Percentiles rank a stretch among this genome's conserved stretches.
Evolutionary conservation across 148 eudicot genomes (phyloP).

Genomic region (Chenopodium album): DNA sequence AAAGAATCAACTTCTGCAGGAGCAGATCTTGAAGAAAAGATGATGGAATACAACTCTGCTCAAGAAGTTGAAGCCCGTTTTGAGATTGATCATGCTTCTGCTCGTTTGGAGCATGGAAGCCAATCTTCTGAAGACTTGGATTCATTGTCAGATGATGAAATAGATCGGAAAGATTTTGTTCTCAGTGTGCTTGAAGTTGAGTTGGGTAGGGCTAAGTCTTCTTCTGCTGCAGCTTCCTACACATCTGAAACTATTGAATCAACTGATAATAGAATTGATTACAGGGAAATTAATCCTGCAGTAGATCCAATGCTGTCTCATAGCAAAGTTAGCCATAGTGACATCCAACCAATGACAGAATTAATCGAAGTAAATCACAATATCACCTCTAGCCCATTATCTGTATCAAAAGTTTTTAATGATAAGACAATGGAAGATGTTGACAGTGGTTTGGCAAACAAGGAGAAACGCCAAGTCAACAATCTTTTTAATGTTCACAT

Average conservation of each 20-base stretch:
- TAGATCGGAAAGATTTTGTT: slow-evolving; percentile 20
- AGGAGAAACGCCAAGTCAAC: slow-evolving; percentile 22
- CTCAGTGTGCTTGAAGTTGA: slow-evolving; percentile 26
- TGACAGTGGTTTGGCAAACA: slow-evolving; percentile 16
- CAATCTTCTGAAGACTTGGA: slow-evolving; percentile 31
- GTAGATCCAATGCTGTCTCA: slow-evolving; percentile 25
- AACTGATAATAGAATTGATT: slow-evolving; percentile 15
- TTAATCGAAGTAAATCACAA: slow-evolving; percentile 21
- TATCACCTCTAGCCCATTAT: slow-evolving; percentile 27
- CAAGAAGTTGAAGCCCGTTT: slow-evolving; percentile 23
- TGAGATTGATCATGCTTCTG: slow-evolving; percentile 30
- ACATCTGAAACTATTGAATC: slow-evolving; percentile 19
- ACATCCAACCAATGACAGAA: slow-evolving; percentile 19
- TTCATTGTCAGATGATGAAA: slow-evolving; percentile 24
- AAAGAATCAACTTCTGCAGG: slow-evolving; percentile 24
- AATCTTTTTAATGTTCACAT: slow-evolving; percentile 12
- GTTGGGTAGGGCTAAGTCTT: slow-evolving; percentile 22
- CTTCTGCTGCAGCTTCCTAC: slow-evolving; percentile 10
- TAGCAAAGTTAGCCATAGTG: slow-evolving; percentile 15
- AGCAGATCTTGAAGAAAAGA: slow-evolving; percentile 27
- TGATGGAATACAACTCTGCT: slow-evolving; percentile 17
- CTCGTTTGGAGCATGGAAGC: slow-evolving; percentile 31
- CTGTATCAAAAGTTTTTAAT: slow-evolving; percentile 12
- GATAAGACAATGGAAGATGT: slow-evolving; percentile 25
- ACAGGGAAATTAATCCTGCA: slow-evolving; percentile 19